phyloP scores from a whole-genome alignment of 371 early-diverging fungal species.

The Encephalitozoon hellem region DNA sequence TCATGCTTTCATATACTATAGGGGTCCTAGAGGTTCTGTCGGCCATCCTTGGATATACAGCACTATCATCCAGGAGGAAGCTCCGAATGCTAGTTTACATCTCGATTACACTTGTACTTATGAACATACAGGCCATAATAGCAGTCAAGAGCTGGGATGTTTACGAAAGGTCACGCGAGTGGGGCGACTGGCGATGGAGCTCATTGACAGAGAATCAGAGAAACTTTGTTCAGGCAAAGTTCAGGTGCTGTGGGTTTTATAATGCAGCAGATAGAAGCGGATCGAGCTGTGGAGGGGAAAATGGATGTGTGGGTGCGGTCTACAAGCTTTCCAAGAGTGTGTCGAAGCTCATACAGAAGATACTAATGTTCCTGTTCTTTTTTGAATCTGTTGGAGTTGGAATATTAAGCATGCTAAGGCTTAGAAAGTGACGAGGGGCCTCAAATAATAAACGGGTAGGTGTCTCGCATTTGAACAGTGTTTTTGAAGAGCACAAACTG shows the following conservation, averaged over 20 bases:
- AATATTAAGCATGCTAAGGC: constrained; percentile 24
- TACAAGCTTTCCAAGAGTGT: background rate
- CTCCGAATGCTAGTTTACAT: constrained; percentile 16
- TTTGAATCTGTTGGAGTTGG: constrained; percentile 32
- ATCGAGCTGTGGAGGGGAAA: background rate
- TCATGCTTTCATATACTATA: background rate
- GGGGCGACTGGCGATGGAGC: constrained; percentile 33
- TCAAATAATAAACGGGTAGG: background rate
- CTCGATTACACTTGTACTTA: background rate
- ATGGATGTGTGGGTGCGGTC: background rate
- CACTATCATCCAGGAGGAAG: background rate
- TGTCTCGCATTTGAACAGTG: background rate
- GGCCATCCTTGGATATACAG: background rate
- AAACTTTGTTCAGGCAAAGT: constrained; percentile 34
- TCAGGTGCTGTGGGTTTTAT: constrained; percentile 45
- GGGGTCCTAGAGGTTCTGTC: background rate
- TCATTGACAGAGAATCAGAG: constrained; percentile 9
- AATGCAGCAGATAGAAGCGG: constrained; percentile 17
- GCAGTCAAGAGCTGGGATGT: background rate
- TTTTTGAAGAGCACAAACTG: background rate
- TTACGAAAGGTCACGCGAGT: constrained; percentile 11
- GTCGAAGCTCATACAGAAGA: constrained; percentile 8
- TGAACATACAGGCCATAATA: constrained; percentile 34
- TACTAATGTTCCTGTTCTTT: constrained; percentile 28
- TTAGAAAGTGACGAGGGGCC: constrained; percentile 17